Evolutionary conservation across 345 rosid genomes (phyloP), one percentile per base, ranked within the genome.

Genomic region (Aquilaria malaccensis): DNA sequence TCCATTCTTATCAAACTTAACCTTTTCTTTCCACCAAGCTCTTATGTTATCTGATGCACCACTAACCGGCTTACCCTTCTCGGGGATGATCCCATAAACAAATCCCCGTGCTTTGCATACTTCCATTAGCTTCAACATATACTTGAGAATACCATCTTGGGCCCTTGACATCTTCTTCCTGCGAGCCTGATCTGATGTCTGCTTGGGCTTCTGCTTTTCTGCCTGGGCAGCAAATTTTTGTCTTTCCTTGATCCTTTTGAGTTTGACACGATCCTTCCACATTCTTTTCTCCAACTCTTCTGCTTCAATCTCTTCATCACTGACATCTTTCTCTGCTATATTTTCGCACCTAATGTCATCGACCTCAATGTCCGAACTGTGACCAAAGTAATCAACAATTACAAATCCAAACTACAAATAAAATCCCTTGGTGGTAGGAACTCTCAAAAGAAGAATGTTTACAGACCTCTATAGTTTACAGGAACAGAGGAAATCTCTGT

Each of bases 11-110:
- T 94, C 99, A 22, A 91, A 94, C 79, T 86, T 86, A 33, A 94
- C 99, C 75, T 88, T 91, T 73, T 94, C 99, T 71, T 94, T 94
- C 99, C 99, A 94, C 99, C 99, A 94, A 74, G 95, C 97, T 71
- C 99, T 63, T 30, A 91, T 77, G 55, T 94, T 94, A 62, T 94
- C 99, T 2, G 99, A 94, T 0, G 99, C 77, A 48, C 99, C 99
- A 53, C 96, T 83, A 1, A 94, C 96, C 3, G 97, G 87, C 61
- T 94, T 94, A 5, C 99, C 99, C 69, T 88, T 94, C 66, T 94
- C 97, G 0, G 99, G 99, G 59, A 94, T 94, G 46, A 94, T 94
- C 32, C 99, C 98, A 9, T 93, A 93, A 10, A 93, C 96, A 61
- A 93, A 93, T 60, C 98, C 98, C 14, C 89, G 94, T 3, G 90